A percentile compares a stretch with the other conserved stretches of the same genome.
Evolutionary conservation across 23 red algal genomes (phyloP).

Genomic region (Gracilariopsis chorda): DNA sequence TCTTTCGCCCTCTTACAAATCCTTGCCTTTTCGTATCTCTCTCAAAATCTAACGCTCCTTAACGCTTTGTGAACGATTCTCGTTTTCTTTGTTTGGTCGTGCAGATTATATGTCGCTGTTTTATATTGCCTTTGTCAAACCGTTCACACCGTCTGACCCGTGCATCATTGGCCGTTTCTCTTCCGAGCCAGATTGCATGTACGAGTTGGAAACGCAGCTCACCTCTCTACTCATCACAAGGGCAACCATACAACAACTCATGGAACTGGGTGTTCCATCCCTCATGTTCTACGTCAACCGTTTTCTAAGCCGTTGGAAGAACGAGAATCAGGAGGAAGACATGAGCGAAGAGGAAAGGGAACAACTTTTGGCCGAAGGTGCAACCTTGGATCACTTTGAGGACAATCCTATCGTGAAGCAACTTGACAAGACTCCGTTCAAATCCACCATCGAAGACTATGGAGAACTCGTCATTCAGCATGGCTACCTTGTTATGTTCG

Average conservation of each 20-base stretch:
- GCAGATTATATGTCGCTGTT: conserved; percentile 67
- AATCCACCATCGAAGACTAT: conserved; percentile 64
- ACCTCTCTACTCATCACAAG: conserved; percentile 52
- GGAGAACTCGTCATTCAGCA: conserved; percentile 71
- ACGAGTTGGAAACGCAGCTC: conserved; percentile 46
- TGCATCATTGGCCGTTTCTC: conserved; percentile 25
- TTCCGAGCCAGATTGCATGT: conserved; percentile 59
- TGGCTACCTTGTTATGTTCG: conserved; percentile 66
- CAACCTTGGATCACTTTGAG: neutral
- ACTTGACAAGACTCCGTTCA: conserved; percentile 24
- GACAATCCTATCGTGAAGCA: conserved; percentile 18
- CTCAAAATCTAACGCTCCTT: neutral
- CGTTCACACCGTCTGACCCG: conserved; percentile 41
- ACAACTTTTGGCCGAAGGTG: conserved; percentile 24
- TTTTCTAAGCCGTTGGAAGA: neutral
- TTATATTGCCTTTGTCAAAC: conserved; percentile 73
- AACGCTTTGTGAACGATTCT: neutral
- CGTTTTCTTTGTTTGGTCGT: neutral
- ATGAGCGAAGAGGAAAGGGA: conserved; percentile 16
- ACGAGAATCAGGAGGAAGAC: neutral
- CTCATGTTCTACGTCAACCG: conserved; percentile 19
- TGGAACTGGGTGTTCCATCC: conserved; percentile 62
- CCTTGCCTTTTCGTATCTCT: neutral
- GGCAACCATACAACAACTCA: conserved; percentile 68
- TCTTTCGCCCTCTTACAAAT: neutral